These are phyloP conservation scores for Elsinoe fawcettii DNA, from an alignment of 2,329 filamentous ascomycete genomes.

Conservation along the genomic window DNA sequence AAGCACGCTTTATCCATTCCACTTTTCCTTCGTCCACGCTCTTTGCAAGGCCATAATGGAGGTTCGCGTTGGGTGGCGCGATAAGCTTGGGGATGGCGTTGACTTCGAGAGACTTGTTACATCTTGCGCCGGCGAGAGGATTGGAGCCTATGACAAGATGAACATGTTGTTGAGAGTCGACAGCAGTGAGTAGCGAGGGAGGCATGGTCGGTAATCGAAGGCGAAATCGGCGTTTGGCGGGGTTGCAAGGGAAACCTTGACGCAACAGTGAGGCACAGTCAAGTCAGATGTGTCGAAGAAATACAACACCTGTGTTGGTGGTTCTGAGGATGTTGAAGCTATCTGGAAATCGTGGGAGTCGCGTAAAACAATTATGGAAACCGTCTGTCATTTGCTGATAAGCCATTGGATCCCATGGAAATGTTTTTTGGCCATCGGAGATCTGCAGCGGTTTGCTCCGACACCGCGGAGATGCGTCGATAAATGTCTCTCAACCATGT, in stretches of 20 bases:
- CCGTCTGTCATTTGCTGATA: neutral
- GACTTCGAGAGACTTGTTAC: conserved; percentile 68
- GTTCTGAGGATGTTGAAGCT: neutral
- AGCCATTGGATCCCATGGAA: conserved; percentile 2
- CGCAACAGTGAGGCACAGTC: no score
- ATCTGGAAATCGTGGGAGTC: neutral
- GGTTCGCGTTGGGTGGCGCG: conserved; percentile 52
- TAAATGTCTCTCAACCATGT: neutral
- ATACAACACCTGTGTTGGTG: no score
- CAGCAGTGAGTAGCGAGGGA: conserved; percentile 60
- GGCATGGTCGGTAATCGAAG: conserved; percentile 28
- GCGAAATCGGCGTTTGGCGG: conserved; percentile 1
- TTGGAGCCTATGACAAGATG: conserved; percentile 85
- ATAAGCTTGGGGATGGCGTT: conserved; percentile 76
- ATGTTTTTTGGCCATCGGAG: conserved; percentile 6
- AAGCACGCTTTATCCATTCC: conserved; percentile 57
- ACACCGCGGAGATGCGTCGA: conserved; percentile 10
- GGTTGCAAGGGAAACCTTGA: no score
- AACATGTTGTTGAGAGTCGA: conserved; percentile 61
- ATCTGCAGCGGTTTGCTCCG: conserved; percentile 6
- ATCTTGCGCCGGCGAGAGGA: conserved; percentile 77
- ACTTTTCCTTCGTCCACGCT: conserved; percentile 60
- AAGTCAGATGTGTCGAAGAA: neutral
- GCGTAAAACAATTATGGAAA: neutral
- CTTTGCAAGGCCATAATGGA: conserved; percentile 55